These are phyloP conservation scores for Neocucurbitaria cava DNA, from an alignment of 2,329 filamentous ascomycete species.

Conservation along the genomic window DNA sequence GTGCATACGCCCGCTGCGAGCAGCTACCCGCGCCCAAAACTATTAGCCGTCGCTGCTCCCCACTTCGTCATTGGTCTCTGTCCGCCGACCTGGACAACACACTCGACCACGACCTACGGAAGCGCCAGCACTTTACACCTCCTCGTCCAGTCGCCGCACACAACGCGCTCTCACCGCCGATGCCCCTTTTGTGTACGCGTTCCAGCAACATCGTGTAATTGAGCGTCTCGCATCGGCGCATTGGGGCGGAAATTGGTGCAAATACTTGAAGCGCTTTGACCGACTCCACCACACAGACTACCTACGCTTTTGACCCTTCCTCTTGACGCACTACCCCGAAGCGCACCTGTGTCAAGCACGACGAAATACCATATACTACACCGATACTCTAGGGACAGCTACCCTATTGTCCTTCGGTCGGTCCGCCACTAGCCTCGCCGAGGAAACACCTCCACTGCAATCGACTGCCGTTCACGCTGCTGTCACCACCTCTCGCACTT, in stretches of 20 bases:
- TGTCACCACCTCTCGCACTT: conserved; percentile 6
- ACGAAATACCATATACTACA: background rate
- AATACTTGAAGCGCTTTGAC: conserved; percentile 40
- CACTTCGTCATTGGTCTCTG: conserved; percentile 40
- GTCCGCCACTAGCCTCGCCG: conserved; percentile 23
- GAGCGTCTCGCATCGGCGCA: conserved; percentile 25
- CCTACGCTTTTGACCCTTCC: background rate
- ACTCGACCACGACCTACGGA: conserved; percentile 27
- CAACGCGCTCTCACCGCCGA: conserved; percentile 21
- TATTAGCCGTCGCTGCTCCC: conserved; percentile 28
- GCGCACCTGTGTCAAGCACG: background rate
- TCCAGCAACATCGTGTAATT: conserved; percentile 23
- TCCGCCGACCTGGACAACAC: conserved; percentile 27
- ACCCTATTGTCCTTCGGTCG: conserved; percentile 3
- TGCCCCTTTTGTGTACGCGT: conserved; percentile 23
- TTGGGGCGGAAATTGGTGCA: conserved; percentile 28
- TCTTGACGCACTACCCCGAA: conserved; percentile 5
- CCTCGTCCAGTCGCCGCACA: conserved; percentile 28
- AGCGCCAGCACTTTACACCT: conserved; percentile 33
- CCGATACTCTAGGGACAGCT: background rate
- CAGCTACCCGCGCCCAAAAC: conserved; percentile 22
- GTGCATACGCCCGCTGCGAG: conserved; percentile 14
- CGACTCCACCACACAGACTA: conserved; percentile 26
- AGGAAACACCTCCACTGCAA: conserved; percentile 16
- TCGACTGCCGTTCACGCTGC: conserved; percentile 7